These are phyloP conservation scores for Nectriaceae sp. DNA, from an alignment of 2,329 filamentous ascomycete genomes.

Conservation along the genomic window DNA sequence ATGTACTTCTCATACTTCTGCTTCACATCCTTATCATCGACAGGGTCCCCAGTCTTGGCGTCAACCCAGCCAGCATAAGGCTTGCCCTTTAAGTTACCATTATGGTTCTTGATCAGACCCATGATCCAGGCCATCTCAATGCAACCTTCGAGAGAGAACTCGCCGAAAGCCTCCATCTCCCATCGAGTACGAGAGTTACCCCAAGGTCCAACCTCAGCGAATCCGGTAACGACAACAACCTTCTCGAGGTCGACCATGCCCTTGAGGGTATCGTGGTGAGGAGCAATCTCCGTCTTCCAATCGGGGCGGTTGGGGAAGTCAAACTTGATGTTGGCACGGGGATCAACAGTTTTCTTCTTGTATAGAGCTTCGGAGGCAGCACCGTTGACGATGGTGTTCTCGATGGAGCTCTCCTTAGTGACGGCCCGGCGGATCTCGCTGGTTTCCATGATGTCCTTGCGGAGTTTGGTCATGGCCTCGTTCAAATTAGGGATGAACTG, in stretches of 20 bases:
- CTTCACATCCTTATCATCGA: constrained; percentile 98
- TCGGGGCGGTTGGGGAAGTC: constrained; percentile 89
- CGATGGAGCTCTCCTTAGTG: constrained; percentile 91
- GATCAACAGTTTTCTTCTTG: constrained; percentile 91
- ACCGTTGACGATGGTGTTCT: constrained; percentile 97
- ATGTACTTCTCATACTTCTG: constrained; percentile 96
- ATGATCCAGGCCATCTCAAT: constrained; percentile 99
- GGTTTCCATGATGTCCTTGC: constrained; percentile 92
- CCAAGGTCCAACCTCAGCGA: constrained; percentile 95
- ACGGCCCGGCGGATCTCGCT: constrained; percentile 93
- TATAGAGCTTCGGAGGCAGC: constrained; percentile 90
- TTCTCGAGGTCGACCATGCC: constrained; percentile 99
- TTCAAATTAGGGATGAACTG: constrained; percentile 98
- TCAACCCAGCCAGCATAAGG: constrained; percentile 98
- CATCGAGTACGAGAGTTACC: constrained; percentile 97
- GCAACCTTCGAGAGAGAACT: constrained; percentile 96
- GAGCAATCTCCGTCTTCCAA: constrained; percentile 88
- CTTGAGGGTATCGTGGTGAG: constrained; percentile 84
- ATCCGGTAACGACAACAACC: constrained; percentile 96
- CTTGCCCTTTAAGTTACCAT: constrained; percentile 92
- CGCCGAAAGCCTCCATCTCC: constrained; percentile 98
- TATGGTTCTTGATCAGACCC: constrained; percentile 99
- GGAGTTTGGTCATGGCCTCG: constrained; percentile 87
- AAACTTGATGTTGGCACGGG: constrained; percentile 96
- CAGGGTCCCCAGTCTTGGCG: constrained; percentile 87